Evolutionary conservation across 140 eudicot genomes (phyloP), one percentile per base, ranked within the genome.

Genomic region (Cichorium intybus): DNA sequence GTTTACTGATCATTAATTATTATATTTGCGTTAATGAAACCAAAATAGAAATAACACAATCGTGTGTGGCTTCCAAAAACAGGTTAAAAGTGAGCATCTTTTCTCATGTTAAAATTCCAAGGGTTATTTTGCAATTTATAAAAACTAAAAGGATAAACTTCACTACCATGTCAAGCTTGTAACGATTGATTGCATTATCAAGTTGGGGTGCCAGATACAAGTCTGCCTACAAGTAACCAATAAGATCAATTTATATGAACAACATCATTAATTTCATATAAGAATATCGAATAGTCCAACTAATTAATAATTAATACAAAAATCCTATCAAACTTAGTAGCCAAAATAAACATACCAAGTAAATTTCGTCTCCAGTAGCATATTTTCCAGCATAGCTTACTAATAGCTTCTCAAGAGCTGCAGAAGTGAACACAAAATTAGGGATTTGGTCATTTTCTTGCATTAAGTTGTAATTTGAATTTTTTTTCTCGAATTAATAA

Each of bases 161-260:
- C 3, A 3, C 33, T 66, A 52, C 98, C 98, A 83, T 79, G 76
- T 85, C 92, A 62, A 92, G 52, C 29, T 41, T 63, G 89, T 71
- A 92, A 37, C 95, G 76, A 48, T 55, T 66, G 59, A 81, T 69
- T 65, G 98, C 92, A 61, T 68, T 87, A 71, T 89, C 72, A 45
- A 92, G 51, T 79, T 92, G 98, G 45, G 98, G 98, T 49, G 96
- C 96, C 37, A 91, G 71, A 76, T 71, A 91, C 65, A 85, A 66
- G 70, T 91, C 98, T 23, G 95, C 98, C 98, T 88, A 89, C 71
- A 80, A 39, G 56, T 60, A 66, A 55, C 46, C 67, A 56, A 72
- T 39, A 56, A 49, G 16, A 49, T 47, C n/a, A n/a, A n/a, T 11
- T 37, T 39, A 37, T 34, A 68, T 41, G 10, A 60, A n/a, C 3